Evolutionary conservation across 2,329 filamentous ascomycete species (phyloP).

Genomic region (Verticillium albo-atrum): DNA sequence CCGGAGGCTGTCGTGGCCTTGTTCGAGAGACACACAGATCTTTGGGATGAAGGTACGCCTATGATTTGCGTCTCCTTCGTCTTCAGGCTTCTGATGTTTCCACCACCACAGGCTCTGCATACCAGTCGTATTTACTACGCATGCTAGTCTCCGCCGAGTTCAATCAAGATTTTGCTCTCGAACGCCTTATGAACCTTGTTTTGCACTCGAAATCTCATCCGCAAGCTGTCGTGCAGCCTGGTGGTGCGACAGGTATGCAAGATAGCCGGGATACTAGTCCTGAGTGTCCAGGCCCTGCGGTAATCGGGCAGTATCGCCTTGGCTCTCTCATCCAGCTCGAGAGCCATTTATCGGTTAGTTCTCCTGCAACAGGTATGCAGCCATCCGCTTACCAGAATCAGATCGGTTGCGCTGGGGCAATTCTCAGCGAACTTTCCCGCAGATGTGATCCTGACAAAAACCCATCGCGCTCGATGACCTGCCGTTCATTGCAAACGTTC

Average conservation of each 20-base stretch:
- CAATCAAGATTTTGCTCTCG: slow-evolving; percentile 59
- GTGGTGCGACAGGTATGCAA: not conserved
- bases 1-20: slow-evolving; percentile 31
- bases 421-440: slow-evolving; percentile 73
- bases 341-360: slow-evolving; percentile 60
- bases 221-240: not conserved
- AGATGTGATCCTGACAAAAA: slow-evolving; percentile 21
- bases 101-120: not conserved
- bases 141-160: slow-evolving; percentile 71
- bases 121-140: slow-evolving; percentile 45
- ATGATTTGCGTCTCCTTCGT: not conserved
- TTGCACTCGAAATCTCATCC: slow-evolving; percentile 24
- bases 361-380: not conserved
- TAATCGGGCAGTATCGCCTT: slow-evolving; percentile 47
- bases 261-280: not conserved
- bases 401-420: slow-evolving; percentile 81
- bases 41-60: slow-evolving; percentile 7
- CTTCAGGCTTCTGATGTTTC: not conserved
- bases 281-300: not conserved
- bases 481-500: slow-evolving; percentile 62
- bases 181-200: slow-evolving; percentile 59
- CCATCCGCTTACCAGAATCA: slow-evolving; percentile 17
- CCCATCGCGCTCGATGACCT: not conserved
- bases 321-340: slow-evolving; percentile 70
- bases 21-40: slow-evolving; percentile 16